Percentiles rank a stretch among this genome's conserved stretches.
Evolutionary conservation across 2,329 filamentous ascomycete genomes (phyloP).

Genomic region (Mollisiaceae sp.): DNA sequence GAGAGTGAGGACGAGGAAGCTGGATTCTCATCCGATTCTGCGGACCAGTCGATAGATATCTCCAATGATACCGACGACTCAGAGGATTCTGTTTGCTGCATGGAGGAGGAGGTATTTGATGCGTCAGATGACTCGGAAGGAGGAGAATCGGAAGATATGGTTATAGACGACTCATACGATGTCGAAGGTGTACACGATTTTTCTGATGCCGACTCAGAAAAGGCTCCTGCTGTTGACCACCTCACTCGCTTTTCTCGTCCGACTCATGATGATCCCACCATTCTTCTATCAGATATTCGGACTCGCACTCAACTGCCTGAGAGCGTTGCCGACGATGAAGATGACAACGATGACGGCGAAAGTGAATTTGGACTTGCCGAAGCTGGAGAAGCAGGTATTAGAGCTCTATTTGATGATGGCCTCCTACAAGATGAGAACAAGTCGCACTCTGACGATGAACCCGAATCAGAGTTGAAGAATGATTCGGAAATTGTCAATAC

Average conservation of each 20-base stretch:
- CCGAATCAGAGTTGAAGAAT: neutral
- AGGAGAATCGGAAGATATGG: conserved; percentile 9
- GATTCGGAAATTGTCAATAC: neutral
- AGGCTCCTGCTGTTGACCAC: conserved; percentile 1
- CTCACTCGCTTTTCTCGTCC: conserved; percentile 15
- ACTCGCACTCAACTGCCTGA: conserved; percentile 12
- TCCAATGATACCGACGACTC: conserved; percentile 12
- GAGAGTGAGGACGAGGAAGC: conserved; percentile 25
- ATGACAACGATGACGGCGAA: conserved; percentile 25
- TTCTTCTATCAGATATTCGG: conserved; percentile 21
- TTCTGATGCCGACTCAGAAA: neutral
- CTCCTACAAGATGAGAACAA: conserved; percentile 9
- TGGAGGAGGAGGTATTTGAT: conserved; percentile 14
- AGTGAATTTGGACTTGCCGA: conserved; percentile 38
- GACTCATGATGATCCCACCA: conserved; percentile 13
- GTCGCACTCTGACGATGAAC: neutral
- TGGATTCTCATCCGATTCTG: conserved; percentile 17
- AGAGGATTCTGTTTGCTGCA: conserved; percentile 13
- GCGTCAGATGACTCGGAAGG: conserved; percentile 17
- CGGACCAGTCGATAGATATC: conserved; percentile 23
- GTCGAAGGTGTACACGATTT: conserved; percentile 14
- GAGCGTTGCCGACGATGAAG: conserved; percentile 15
- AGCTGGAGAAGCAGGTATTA: conserved; percentile 33
- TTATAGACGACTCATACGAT: conserved; percentile 19
- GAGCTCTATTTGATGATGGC: conserved; percentile 30